Conservation (phyloP, 345 rosid genomes). For the Eucalyptus coolabah region DNA sequence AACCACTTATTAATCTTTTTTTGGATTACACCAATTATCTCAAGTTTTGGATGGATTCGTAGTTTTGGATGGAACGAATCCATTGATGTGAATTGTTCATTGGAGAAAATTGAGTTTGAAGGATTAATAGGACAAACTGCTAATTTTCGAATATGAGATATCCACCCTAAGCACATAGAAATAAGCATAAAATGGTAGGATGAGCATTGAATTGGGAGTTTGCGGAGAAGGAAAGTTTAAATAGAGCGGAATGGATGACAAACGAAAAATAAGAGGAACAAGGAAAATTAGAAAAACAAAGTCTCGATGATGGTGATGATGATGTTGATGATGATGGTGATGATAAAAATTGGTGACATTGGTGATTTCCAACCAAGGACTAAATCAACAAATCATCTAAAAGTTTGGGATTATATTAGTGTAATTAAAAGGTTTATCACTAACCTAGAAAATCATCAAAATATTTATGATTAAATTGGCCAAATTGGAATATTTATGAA, state of each 20-base stretch:
- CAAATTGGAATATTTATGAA: not conserved
- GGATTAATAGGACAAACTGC: too few species aligned
- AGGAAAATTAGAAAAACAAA: not conserved
- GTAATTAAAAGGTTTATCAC: too few species aligned
- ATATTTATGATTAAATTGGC: not conserved
- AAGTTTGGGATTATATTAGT: too few species aligned
- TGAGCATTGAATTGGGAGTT: not conserved
- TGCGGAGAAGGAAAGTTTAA: not conserved
- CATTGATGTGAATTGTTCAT: too few species aligned
- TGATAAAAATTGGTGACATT: too few species aligned
- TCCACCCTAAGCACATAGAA: not conserved
- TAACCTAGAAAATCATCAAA: not conserved
- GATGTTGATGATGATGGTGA: not conserved
- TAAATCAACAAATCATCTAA: not conserved
- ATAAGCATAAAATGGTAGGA: not conserved
- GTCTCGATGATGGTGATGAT: not conserved
- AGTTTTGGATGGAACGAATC: too few species aligned
- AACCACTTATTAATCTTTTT: too few species aligned
- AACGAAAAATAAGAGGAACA: not conserved
- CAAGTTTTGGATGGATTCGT: too few species aligned
- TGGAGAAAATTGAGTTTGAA: too few species aligned
- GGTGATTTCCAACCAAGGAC: not conserved
- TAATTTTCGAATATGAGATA: too few species aligned
- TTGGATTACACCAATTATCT: too few species aligned
- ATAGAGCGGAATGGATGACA: not conserved